phyloP scores from a whole-genome alignment of 257 asterid genomes.

The Plantago elongata region DNA sequence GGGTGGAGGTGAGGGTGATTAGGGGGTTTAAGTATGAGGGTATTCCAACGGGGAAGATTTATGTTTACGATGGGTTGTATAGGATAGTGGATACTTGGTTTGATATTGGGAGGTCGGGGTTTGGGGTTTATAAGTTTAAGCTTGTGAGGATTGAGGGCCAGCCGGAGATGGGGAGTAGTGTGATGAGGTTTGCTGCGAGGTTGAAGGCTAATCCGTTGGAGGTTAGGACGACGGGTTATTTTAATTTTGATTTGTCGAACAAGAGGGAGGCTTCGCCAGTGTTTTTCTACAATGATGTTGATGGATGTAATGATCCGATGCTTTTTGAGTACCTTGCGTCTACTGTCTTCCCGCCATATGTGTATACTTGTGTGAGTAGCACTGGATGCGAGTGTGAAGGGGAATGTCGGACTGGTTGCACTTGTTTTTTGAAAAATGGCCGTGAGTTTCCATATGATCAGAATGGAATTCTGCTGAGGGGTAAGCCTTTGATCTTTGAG shows the following conservation, averaged over 20 bases:
- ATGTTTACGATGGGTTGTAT: constrained; percentile 81
- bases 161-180: constrained; percentile 60
- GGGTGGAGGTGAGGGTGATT: constrained; percentile 76
- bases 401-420: constrained; percentile 50
- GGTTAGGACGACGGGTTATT: constrained; percentile 53
- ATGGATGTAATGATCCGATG: constrained; percentile 49
- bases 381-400: constrained; percentile 57
- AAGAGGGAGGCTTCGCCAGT: constrained; percentile 59
- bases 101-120: constrained; percentile 75
- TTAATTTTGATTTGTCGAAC: constrained; percentile 53
- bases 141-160: constrained; percentile 69
- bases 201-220: constrained; percentile 47
- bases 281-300: constrained; percentile 60
- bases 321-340: constrained; percentile 44
- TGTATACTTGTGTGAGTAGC: constrained; percentile 30
- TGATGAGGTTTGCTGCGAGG: constrained; percentile 44
- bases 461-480: constrained; percentile 55
- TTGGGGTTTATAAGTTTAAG: constrained; percentile 71
- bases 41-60: constrained; percentile 60
- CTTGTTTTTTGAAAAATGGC: constrained; percentile 61
- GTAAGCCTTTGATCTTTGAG: constrained; percentile 65
- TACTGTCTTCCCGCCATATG: constrained; percentile 46
- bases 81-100: constrained; percentile 63
- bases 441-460: constrained; percentile 60
- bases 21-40: constrained; percentile 72